A percentile compares a stretch with the other conserved stretches of the same genome.
phyloP scores from a whole-genome alignment of 495 filamentous ascomycete genomes.

The Penicillium argentinense region DNA sequence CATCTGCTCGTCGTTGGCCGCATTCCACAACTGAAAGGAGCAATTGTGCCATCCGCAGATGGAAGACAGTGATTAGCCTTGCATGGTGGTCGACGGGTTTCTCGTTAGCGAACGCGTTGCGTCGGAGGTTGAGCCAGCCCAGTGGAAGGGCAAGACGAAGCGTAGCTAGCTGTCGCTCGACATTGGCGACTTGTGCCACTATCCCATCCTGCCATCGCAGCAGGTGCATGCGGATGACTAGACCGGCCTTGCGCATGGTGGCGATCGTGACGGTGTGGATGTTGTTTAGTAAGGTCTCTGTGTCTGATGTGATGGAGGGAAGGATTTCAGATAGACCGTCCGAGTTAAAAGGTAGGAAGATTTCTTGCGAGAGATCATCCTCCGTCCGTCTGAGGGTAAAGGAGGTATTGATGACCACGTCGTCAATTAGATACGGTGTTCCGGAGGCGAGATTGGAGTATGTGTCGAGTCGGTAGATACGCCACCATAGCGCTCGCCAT shows the following conservation, averaged over 20 bases:
- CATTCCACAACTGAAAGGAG: slow-evolving; percentile 8
- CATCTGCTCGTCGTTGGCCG: slow-evolving; percentile 3
- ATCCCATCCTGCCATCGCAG: background rate
- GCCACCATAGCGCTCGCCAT: slow-evolving; percentile 42
- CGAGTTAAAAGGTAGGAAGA: slow-evolving; percentile 3
- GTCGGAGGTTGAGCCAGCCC: slow-evolving; percentile 14
- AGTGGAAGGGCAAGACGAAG: slow-evolving; percentile 16
- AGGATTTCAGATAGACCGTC: slow-evolving; percentile 10
- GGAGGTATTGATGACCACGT: slow-evolving; percentile 10
- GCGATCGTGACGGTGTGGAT: slow-evolving; percentile 12
- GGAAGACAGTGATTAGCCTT: slow-evolving; percentile 13
- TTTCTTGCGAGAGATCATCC: background rate
- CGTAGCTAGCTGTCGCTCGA: slow-evolving; percentile 14
- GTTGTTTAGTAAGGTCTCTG: slow-evolving; percentile 7
- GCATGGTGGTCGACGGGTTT: slow-evolving; percentile 13
- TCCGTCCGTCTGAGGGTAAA: background rate
- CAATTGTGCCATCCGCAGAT: slow-evolving; percentile 13
- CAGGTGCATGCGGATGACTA: slow-evolving; percentile 6
- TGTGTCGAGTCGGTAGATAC: slow-evolving; percentile 39
- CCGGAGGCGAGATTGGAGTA: slow-evolving; percentile 25
- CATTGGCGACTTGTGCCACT: background rate
- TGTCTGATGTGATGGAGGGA: slow-evolving; percentile 3
- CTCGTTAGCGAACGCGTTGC: slow-evolving; percentile 20
- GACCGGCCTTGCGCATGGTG: slow-evolving; percentile 12
- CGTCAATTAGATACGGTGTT: slow-evolving; percentile 17